Conservation (phyloP, 768 basidiomycete species). For the Mycena pura region DNA sequence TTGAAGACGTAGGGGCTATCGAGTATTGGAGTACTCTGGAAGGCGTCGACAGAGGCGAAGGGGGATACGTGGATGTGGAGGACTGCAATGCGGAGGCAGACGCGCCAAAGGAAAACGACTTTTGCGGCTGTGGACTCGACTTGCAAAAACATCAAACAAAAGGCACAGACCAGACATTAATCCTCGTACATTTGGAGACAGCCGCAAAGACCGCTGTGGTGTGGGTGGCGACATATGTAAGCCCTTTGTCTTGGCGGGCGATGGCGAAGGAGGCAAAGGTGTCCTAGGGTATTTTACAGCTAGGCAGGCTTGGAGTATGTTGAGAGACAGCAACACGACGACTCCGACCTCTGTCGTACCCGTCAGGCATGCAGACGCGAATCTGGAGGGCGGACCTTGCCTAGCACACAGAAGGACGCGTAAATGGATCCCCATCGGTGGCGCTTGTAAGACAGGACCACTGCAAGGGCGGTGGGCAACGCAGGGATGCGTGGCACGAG, state of each 20-base stretch:
- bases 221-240: constrained; percentile 34
- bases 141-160: constrained; percentile 14
- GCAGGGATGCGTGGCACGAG: constrained; percentile 48
- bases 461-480: constrained; percentile 40
- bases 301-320: constrained; percentile 47
- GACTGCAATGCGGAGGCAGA: constrained; percentile 39
- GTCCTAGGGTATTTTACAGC: constrained; percentile 53
- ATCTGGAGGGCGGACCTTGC: constrained; percentile 31
- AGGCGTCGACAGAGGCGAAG: constrained; percentile 50
- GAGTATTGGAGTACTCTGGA: constrained; percentile 46
- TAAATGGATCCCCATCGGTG: constrained; percentile 42
- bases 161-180: too few relatives aligned
- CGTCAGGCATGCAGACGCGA: neutral
- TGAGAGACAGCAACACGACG: constrained; percentile 43
- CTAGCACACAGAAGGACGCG: constrained; percentile 46
- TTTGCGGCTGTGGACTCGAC: constrained; percentile 51
- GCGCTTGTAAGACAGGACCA: constrained; percentile 32
- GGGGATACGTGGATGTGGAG: constrained; percentile 38
- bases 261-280: constrained; percentile 39
- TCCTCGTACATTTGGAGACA: constrained; percentile 51
- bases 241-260: constrained; percentile 40
- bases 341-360: constrained; percentile 40
- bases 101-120: constrained; percentile 49
- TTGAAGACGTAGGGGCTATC: constrained; percentile 37
- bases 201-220: constrained; percentile 44